Evolutionary conservation across 257 asterid genomes (phyloP).

Genomic region (Przewalskia tangutica): DNA sequence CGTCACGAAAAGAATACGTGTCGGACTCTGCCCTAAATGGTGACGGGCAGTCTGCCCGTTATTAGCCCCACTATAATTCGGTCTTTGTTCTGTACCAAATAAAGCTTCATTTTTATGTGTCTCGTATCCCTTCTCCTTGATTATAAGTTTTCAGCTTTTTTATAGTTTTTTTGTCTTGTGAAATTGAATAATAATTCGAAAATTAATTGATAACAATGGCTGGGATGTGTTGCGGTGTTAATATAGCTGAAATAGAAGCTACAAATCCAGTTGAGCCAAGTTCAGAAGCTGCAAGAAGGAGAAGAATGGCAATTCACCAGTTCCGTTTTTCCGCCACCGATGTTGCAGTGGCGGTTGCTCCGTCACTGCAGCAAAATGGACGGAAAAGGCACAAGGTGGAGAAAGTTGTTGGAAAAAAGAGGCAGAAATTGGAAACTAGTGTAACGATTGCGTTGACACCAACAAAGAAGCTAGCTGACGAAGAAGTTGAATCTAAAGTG

Average conservation of each 20-base stretch:
- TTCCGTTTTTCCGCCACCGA: slow-evolving; percentile 55
- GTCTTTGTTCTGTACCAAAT: slow-evolving; percentile 1
- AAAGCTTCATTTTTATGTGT: slow-evolving; percentile 13
- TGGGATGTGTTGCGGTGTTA: slow-evolving; percentile 57
- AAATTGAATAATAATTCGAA: background rate
- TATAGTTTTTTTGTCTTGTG: background rate
- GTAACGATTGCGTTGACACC: background rate
- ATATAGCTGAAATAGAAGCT: slow-evolving; percentile 58
- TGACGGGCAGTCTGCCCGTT: slow-evolving; percentile 87
- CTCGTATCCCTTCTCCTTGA: slow-evolving; percentile 3
- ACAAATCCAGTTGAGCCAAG: slow-evolving; percentile 48
- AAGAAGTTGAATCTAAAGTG: background rate
- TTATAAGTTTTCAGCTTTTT: background rate
- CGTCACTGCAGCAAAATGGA: slow-evolving; percentile 5
- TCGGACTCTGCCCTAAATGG: slow-evolving; percentile 68
- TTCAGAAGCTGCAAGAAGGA: slow-evolving; percentile 48
- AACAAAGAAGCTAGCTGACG: slow-evolving; percentile 1
- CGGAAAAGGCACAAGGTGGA: slow-evolving; percentile 37
- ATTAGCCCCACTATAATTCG: background rate
- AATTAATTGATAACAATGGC: slow-evolving; percentile 31
- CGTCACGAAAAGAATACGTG: slow-evolving; percentile 61
- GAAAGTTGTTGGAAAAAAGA: background rate
- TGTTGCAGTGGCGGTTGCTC: slow-evolving; percentile 39
- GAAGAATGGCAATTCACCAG: slow-evolving; percentile 69
- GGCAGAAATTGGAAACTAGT: background rate